Conservation (phyloP, 2,329 filamentous ascomycete genomes). For the Seiridium cupressi region DNA sequence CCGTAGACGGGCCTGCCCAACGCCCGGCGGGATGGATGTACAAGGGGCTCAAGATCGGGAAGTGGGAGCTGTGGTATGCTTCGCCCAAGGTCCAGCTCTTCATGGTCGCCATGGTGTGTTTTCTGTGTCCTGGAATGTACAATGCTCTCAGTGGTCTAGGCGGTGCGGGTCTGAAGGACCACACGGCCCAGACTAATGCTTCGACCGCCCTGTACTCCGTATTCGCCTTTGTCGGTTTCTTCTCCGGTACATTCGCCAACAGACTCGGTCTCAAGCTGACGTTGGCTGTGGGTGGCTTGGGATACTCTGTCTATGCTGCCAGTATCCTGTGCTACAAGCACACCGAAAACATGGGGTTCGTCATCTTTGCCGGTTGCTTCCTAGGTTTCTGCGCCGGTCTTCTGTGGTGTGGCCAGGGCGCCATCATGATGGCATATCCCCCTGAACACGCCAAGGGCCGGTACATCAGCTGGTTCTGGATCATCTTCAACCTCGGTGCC, state of each 20-base stretch:
- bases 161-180: slow-evolving; percentile 59
- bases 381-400: slow-evolving; percentile 78
- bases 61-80: slow-evolving; percentile 64
- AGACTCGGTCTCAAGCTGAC: slow-evolving; percentile 68
- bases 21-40: slow-evolving; percentile 66
- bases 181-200: slow-evolving; percentile 59
- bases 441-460: slow-evolving; percentile 77
- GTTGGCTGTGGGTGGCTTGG: slow-evolving; percentile 70
- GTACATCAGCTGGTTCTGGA: slow-evolving; percentile 91
- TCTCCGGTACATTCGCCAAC: slow-evolving; percentile 78
- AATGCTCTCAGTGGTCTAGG: slow-evolving; percentile 66
- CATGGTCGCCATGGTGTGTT: slow-evolving; percentile 69
- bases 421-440: slow-evolving; percentile 90
- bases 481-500: slow-evolving; percentile 89
- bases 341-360: slow-evolving; percentile 65
- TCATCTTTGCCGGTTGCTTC: slow-evolving; percentile 73
- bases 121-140: slow-evolving; percentile 72
- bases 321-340: slow-evolving; percentile 71
- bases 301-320: slow-evolving; percentile 73
- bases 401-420: slow-evolving; percentile 79
- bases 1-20: slow-evolving; percentile 12
- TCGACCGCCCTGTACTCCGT: slow-evolving; percentile 46
- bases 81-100: slow-evolving; percentile 71
- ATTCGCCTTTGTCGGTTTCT: slow-evolving; percentile 61
- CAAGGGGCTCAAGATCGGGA: slow-evolving; percentile 55